Evolutionary conservation across 495 filamentous ascomycete genomes (phyloP).

Genomic region (Xylaria curta): DNA sequence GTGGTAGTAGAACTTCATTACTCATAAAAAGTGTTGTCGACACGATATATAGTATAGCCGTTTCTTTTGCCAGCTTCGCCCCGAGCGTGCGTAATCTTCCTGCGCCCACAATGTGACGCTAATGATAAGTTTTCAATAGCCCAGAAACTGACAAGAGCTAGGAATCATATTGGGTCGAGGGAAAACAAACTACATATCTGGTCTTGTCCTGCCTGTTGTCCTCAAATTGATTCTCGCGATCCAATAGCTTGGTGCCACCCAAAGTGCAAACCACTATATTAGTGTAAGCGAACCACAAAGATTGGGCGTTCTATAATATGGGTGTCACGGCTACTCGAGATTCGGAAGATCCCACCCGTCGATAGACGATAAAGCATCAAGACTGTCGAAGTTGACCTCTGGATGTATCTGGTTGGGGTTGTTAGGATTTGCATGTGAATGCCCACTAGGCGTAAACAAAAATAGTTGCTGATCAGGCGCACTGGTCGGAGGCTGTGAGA

Average conservation of each 20-base stretch:
- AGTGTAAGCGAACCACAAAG: background rate
- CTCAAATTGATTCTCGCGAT: background rate
- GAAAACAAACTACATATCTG: constrained; percentile 1
- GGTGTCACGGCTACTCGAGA: constrained; percentile 28
- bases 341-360: constrained; percentile 39
- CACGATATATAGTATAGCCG: background rate
- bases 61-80: background rate
- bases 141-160: background rate
- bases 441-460: constrained; percentile 34
- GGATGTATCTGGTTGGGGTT: constrained; percentile 30
- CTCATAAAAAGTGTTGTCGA: constrained; percentile 20
- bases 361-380: constrained; percentile 37
- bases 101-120: background rate
- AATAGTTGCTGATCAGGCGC: constrained; percentile 37
- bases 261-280: background rate
- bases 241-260: background rate
- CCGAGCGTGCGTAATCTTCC: background rate
- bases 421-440: constrained; percentile 24
- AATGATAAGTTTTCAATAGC: constrained; percentile 2
- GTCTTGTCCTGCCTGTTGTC: background rate
- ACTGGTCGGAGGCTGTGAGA: constrained; percentile 11
- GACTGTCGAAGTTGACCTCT: constrained; percentile 37
- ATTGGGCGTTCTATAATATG: background rate
- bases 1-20: constrained; percentile 16
- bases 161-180: background rate